Evolutionary conservation across 2,329 filamentous ascomycete genomes (phyloP), one percentile per base, ranked within the genome.

Genomic region (Penicillium crustosum): DNA sequence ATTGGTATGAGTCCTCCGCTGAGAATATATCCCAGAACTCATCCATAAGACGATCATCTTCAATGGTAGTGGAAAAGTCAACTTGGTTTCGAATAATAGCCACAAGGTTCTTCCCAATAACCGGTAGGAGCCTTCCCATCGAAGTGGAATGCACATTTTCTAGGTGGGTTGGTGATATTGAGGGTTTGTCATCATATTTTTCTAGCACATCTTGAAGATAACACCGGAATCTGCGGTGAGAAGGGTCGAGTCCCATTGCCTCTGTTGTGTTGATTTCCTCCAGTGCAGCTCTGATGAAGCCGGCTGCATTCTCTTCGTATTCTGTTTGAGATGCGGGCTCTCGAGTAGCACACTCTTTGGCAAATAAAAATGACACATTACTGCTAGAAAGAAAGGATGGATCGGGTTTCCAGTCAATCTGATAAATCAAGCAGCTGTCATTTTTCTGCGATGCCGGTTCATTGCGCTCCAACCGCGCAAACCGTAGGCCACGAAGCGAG

Each of bases 401-500:
- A 49, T 69, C 66, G 3, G 55, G 35, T 10, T 57, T 58, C 68
- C 68, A 70, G 25, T 66, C 55, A 13, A 69, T 47, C 0, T 47
- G 52, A 43, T 69, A 64, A 6, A 61, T 62, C 17, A 62, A 39
- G 6, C 49, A 55, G 9, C 33, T 45, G 19, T 51, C 25, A 1
- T 43, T 58, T 13, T 21, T 6, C 10, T 25, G 52, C 2, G 41
- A 15, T 10, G 27, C 29, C 10, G 36, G 39, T 38, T 53, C 54
- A 7, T 57, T 54, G 9, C 36, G 57, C 12, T 43, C 52, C 2
- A 67, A 54, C 1, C 57, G 54, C 10, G 38, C 60, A 49, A 62
- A 66, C 45, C 52, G 57, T 8, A 68, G 47, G 2, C 62, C 61
- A 7, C 33, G 44, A 2, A 68, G 59, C 2, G 54, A 63, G 13